Evolutionary conservation across 2,329 filamentous ascomycete genomes (phyloP).

Genomic region (Colletotrichum theobromicola): DNA sequence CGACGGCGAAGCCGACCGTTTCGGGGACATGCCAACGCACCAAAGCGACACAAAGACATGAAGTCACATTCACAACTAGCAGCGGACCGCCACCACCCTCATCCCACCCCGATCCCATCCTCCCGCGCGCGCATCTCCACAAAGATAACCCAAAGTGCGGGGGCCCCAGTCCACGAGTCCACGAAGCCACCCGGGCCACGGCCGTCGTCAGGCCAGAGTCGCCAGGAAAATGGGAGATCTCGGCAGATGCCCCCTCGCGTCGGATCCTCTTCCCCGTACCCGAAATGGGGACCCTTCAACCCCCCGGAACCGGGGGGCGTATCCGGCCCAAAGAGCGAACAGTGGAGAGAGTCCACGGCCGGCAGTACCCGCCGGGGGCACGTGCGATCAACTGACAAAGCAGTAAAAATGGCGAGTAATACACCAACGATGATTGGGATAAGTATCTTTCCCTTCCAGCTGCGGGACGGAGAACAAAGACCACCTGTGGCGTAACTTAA

Average conservation of each 20-base stretch:
- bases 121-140: not conserved
- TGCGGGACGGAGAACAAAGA: not conserved
- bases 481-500: not conserved
- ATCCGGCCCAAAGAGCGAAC: not conserved
- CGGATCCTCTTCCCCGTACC: slow-evolving; percentile 5
- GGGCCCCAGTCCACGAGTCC: not conserved
- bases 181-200: not conserved
- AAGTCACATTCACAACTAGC: not conserved
- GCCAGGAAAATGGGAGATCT: not conserved
- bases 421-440: not conserved
- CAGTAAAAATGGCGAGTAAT: not conserved
- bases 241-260: not conserved
- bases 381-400: not conserved
- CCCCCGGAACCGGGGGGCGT: not conserved
- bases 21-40: not conserved
- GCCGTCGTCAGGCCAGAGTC: not conserved
- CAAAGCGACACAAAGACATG: not conserved
- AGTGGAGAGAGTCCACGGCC: not conserved
- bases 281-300: not conserved
- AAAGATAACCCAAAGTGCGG: not conserved
- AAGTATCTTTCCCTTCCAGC: not conserved
- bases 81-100: not conserved
- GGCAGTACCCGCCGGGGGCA: slow-evolving; percentile 6
- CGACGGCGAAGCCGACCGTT: not conserved
- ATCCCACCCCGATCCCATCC: not conserved